Conservation (phyloP, 139 green algal genomes). For the Marvania coccoides region DNA sequence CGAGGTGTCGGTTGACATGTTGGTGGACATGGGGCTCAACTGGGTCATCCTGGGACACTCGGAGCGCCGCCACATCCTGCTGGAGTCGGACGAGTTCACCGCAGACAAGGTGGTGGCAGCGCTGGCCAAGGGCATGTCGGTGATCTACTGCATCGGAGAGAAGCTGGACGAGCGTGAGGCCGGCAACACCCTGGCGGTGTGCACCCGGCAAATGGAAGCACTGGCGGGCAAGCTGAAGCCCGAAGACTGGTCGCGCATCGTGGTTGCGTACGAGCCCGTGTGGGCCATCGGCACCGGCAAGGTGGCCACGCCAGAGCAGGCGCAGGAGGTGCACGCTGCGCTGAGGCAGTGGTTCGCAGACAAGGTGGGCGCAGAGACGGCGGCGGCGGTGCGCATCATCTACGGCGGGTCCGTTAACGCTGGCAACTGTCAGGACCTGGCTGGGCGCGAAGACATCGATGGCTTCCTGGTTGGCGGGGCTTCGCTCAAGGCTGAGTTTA, state of each 20-base stretch:
- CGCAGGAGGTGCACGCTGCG: constrained; percentile 78
- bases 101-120: constrained; percentile 84
- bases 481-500: constrained; percentile 37
- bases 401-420: constrained; percentile 37
- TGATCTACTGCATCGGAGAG: constrained; percentile 98
- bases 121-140: constrained; percentile 68
- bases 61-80: constrained; percentile 78
- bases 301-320: constrained; percentile 85
- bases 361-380: constrained; percentile 44
- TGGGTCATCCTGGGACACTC: constrained; percentile 97
- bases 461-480: constrained; percentile 38
- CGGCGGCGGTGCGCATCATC: constrained; percentile 24
- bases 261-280: constrained; percentile 98
- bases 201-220: constrained; percentile 28
- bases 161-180: constrained; percentile 87
- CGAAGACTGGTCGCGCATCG: constrained; percentile 79
- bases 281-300: constrained; percentile 84
- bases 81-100: constrained; percentile 82
- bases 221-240: constrained; percentile 29
- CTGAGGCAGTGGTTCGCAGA: constrained; percentile 74
- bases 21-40: constrained; percentile 41
- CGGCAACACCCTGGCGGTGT: constrained; percentile 39
- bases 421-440: constrained; percentile 24
- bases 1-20: constrained; percentile 35
- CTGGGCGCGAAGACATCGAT: constrained; percentile 27